These are phyloP conservation scores for Phytophthora sojae DNA, from an alignment of 352 stramenopile genomes.

Conservation along the genomic window DNA sequence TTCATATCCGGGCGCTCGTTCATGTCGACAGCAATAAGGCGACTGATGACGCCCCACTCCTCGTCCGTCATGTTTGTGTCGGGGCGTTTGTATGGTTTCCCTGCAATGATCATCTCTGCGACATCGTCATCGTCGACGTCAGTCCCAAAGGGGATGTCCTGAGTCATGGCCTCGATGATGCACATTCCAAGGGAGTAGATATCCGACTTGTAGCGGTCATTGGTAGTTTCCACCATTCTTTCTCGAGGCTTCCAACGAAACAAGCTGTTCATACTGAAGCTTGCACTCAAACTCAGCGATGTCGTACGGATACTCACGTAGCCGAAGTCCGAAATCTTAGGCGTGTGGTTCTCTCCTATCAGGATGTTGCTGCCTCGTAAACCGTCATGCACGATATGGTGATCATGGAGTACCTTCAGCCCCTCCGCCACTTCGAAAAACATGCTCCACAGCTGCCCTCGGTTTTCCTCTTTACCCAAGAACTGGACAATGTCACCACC, in stretches of 20 bases:
- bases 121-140: slow-evolving; percentile 1
- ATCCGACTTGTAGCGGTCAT: slow-evolving; percentile 21
- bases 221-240: slow-evolving; percentile 1
- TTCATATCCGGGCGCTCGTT: background rate
- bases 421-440: slow-evolving; percentile 42
- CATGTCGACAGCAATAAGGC: slow-evolving; percentile 1
- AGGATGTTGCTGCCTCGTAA: slow-evolving; percentile 84
- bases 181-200: slow-evolving; percentile 45
- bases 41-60: slow-evolving; percentile 15
- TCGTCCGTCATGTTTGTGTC: slow-evolving; percentile 10
- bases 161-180: slow-evolving; percentile 38
- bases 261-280: background rate
- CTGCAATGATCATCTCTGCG: slow-evolving; percentile 1
- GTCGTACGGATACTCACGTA: slow-evolving; percentile 9
- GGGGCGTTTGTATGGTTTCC: slow-evolving; percentile 5
- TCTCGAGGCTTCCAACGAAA: slow-evolving; percentile 34
- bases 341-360: slow-evolving; percentile 40
- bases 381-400: slow-evolving; percentile 68
- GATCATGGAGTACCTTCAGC: slow-evolving; percentile 61
- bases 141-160: slow-evolving; percentile 17
- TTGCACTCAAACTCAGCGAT: background rate
- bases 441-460: slow-evolving; percentile 17
- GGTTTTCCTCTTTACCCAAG: slow-evolving; percentile 6
- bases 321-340: slow-evolving; percentile 35
- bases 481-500: slow-evolving; percentile 23